Evolutionary conservation across 805 yeast genomes (phyloP).

Genomic region (Lachancea dasiensis): DNA sequence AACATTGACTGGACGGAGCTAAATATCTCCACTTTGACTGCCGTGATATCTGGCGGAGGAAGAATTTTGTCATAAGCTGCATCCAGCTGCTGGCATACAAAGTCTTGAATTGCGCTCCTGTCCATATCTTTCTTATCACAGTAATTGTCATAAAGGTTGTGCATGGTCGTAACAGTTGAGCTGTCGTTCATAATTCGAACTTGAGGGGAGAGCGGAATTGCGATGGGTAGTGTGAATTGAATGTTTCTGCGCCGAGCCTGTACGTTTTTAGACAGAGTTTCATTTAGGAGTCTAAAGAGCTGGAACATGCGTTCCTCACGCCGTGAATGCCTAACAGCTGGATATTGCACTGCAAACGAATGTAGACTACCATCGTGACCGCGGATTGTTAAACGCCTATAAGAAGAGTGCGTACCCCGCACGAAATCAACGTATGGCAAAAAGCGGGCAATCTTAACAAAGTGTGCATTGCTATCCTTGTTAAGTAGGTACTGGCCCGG

Average conservation of each 20-base stretch:
- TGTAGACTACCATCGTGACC: slow-evolving; percentile 92
- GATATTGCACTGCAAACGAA: slow-evolving; percentile 93
- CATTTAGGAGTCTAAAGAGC: slow-evolving; percentile 81
- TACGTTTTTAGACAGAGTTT: slow-evolving; percentile 69
- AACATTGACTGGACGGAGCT: slow-evolving; percentile 81
- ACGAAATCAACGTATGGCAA: slow-evolving; percentile 82
- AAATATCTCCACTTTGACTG: slow-evolving; percentile 85
- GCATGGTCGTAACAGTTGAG: slow-evolving; percentile 65
- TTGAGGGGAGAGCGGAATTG: slow-evolving; percentile 92
- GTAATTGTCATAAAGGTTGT: slow-evolving; percentile 79
- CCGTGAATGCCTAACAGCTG: slow-evolving; percentile 95
- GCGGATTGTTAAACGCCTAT: slow-evolving; percentile 79
- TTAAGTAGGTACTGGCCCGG: slow-evolving; percentile 94
- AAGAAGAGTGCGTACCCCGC: slow-evolving; percentile 85
- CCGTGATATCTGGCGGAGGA: slow-evolving; percentile 86
- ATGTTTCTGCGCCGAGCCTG: slow-evolving; percentile 84
- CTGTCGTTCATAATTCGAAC: slow-evolving; percentile 86
- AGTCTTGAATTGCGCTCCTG: slow-evolving; percentile 86
- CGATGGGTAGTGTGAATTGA: slow-evolving; percentile 80
- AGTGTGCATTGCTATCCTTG: slow-evolving; percentile 84
- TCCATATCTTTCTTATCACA: slow-evolving; percentile 68
- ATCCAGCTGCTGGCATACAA: slow-evolving; percentile 75
- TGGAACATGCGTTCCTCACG: slow-evolving; percentile 94
- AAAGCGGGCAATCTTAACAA: slow-evolving; percentile 88
- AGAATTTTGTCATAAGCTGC: slow-evolving; percentile 91